phyloP scores from a whole-genome alignment of 805 yeast genomes.

The Monosporozyma aquatica region DNA sequence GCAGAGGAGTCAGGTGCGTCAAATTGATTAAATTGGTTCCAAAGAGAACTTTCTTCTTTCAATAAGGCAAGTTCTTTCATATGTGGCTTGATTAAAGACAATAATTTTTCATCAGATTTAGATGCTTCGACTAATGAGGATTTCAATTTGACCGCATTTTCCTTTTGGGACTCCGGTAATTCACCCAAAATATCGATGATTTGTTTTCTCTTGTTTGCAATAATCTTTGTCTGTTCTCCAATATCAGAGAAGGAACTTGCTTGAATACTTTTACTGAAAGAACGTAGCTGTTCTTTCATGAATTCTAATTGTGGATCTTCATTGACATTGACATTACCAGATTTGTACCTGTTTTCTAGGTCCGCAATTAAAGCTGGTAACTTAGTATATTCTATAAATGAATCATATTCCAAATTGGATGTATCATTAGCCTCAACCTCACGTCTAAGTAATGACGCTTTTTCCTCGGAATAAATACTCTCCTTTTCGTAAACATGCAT shows the following conservation, averaged over 20 bases:
- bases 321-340: constrained; percentile 22
- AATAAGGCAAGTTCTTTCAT: constrained; percentile 37
- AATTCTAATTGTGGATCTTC: constrained; percentile 18
- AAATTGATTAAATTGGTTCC: constrained; percentile 31
- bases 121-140: constrained; percentile 54
- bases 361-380: constrained; percentile 59
- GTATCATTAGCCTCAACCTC: constrained; percentile 69
- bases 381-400: constrained; percentile 73
- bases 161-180: constrained; percentile 38
- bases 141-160: constrained; percentile 48
- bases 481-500: constrained; percentile 78
- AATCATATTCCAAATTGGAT: constrained; percentile 66
- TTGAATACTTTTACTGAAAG: constrained; percentile 23
- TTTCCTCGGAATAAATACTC: constrained; percentile 82
- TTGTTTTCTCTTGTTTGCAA: constrained; percentile 27
- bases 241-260: constrained; percentile 24
- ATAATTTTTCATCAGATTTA: constrained; percentile 47
- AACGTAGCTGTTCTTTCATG: constrained; percentile 26
- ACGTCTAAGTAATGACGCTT: constrained; percentile 63
- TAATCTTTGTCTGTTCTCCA: constrained; percentile 31
- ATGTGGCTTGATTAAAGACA: constrained; percentile 37
- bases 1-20: constrained; percentile 9
- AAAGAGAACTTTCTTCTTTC: constrained; percentile 35
- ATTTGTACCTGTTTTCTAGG: constrained; percentile 33
- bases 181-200: constrained; percentile 29